Evolutionary conservation across 1,284 basidiomycete species (phyloP).

Genomic region (Somion occarium): DNA sequence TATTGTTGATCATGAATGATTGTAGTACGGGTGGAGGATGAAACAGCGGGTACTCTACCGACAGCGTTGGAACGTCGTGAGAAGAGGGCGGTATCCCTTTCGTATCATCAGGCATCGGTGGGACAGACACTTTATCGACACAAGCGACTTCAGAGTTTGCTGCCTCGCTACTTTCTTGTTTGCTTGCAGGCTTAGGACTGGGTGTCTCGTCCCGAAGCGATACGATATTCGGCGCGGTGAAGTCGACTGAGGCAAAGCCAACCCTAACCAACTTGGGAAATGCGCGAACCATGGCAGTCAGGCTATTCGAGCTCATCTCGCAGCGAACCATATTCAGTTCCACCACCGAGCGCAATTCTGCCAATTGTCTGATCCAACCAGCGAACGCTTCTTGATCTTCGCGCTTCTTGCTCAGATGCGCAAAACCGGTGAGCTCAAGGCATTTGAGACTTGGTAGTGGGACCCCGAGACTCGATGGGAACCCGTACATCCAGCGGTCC

Average conservation of each 20-base stretch:
- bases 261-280: neutral
- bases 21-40: neutral
- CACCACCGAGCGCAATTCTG: neutral
- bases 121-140: neutral
- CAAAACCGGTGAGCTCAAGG: neutral
- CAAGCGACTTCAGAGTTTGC: neutral
- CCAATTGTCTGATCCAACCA: neutral
- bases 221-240: neutral
- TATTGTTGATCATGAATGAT: neutral
- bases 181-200: neutral
- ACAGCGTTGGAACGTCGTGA: too few species aligned
- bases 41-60: neutral
- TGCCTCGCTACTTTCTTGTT: neutral
- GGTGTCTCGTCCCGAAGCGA: neutral
- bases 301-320: neutral
- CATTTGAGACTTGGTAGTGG: neutral
- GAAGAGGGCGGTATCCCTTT: too few species aligned
- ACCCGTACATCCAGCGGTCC: neutral
- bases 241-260: neutral
- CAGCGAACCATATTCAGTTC: neutral
- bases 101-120: too few species aligned
- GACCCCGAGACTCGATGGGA: neutral
- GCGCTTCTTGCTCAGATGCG: neutral
- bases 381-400: neutral
- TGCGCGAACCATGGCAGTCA: neutral